Percentiles rank a stretch among this genome's conserved stretches.
phyloP scores from a whole-genome alignment of 202 grass and related monocot genomes.

The Thinopyrum obtusiflorum region DNA sequence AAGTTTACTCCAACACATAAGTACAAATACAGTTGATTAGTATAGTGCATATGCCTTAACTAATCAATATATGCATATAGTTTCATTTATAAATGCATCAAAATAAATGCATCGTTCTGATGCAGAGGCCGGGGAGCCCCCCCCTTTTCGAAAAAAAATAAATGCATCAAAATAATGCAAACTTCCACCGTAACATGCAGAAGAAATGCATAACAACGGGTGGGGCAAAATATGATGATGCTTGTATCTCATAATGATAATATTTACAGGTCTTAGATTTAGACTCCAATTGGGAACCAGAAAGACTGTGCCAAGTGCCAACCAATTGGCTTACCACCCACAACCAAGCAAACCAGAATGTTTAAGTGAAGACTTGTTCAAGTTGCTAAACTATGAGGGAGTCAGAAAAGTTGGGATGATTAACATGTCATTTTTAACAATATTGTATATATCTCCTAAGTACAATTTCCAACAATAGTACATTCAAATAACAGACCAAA shows the following conservation, averaged over 20 bases:
- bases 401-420: neutral
- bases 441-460: neutral
- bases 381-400: neutral
- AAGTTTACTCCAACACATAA: neutral
- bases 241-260: neutral
- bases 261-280: neutral
- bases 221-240: neutral
- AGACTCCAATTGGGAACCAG: neutral
- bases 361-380: slow-evolving; percentile 16
- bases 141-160: no score
- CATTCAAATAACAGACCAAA: slow-evolving; percentile 6
- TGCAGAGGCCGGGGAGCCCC: no score
- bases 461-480: neutral
- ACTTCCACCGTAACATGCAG: neutral
- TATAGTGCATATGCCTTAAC: neutral
- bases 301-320: neutral
- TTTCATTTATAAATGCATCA: neutral
- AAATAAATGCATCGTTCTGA: no score
- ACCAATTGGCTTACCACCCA: neutral
- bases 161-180: neutral
- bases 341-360: neutral
- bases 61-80: neutral
- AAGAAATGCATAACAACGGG: neutral
- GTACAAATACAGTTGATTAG: neutral
- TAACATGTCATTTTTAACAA: neutral